Conservation (phyloP, 2,329 filamentous ascomycete genomes). For the Clonostachys byssicola region DNA sequence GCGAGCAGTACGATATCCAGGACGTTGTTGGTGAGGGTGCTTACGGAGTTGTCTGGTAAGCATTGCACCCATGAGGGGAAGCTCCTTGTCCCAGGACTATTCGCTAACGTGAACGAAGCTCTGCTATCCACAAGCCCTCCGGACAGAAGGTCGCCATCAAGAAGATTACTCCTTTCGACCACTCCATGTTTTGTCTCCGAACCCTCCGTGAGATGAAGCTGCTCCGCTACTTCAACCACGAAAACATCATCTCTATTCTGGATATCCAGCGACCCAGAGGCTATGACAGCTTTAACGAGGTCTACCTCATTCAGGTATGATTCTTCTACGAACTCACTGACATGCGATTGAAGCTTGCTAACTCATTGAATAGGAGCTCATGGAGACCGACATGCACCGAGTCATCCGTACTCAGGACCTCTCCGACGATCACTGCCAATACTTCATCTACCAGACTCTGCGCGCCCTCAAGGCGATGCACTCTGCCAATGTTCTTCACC, state of each 20-base stretch:
- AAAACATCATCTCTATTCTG: conserved; percentile 99
- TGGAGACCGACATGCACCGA: conserved; percentile 99
- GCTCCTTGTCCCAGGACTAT: neutral
- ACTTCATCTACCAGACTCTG: conserved; percentile 99
- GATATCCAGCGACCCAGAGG: conserved; percentile 98
- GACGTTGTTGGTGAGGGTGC: conserved; percentile 98
- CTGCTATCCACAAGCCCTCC: conserved; percentile 95
- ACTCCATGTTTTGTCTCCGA: conserved; percentile 97
- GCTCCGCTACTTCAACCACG: conserved; percentile 97
- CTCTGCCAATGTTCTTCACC: conserved; percentile 95
- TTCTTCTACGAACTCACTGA: neutral
- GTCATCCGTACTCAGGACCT: conserved; percentile 98
- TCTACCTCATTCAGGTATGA: conserved; percentile 93
- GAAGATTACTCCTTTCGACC: conserved; percentile 99
- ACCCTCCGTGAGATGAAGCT: conserved; percentile 99
- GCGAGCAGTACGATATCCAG: conserved; percentile 98
- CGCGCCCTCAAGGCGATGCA: conserved; percentile 99
- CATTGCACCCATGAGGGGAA: conserved; percentile 8
- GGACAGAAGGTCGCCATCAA: conserved; percentile 99
- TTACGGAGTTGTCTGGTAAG: conserved; percentile 97
- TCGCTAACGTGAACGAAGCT: conserved; percentile 47
- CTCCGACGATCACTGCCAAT: conserved; percentile 98
- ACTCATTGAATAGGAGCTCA: conserved; percentile 67
- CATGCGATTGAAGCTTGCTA: neutral
- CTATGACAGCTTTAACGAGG: conserved; percentile 94